Percentiles rank a stretch among this genome's conserved stretches.
phyloP scores from a whole-genome alignment of 2,329 filamentous ascomycete species.

The Cercospora sesami region DNA sequence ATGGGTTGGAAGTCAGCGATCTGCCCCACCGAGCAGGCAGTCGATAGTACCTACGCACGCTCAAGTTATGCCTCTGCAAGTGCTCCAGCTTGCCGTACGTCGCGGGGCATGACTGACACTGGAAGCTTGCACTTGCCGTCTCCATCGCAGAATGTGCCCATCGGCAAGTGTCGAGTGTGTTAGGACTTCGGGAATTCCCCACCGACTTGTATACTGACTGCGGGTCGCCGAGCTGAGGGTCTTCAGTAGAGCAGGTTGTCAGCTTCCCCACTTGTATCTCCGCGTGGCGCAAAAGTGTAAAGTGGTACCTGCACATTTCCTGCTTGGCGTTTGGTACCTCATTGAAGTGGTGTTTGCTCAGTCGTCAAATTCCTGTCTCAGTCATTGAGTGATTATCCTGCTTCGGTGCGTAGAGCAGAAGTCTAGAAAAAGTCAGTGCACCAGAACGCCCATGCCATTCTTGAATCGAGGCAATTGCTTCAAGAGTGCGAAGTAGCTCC shows the following conservation, averaged over 20 bases:
- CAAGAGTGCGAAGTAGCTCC: not conserved
- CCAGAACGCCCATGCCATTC: not conserved
- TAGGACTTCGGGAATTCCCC: not conserved
- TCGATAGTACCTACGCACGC: not conserved
- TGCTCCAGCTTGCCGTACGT: constrained; percentile 10
- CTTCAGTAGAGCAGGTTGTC: not conserved
- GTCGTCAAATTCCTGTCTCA: not conserved
- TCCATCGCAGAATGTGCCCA: not conserved
- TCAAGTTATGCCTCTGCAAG: constrained; percentile 5
- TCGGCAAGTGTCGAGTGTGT: not conserved
- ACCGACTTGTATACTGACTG: not conserved
- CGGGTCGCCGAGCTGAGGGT: not conserved
- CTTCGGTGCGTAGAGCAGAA: not conserved
- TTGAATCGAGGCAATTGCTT: not conserved
- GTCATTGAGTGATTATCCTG: not conserved
- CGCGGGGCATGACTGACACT: constrained; percentile 1
- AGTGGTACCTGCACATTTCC: not conserved
- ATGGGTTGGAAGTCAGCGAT: not conserved
- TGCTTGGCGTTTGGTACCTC: not conserved
- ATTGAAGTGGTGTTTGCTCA: not conserved
- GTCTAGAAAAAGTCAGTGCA: not conserved
- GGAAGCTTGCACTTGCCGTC: not conserved
- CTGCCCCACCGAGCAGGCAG: not conserved
- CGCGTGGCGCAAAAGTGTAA: not conserved
- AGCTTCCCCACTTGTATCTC: constrained; percentile 3